Conservation (phyloP, 2,329 filamentous ascomycete genomes). For the Talaromyces sp. region DNA sequence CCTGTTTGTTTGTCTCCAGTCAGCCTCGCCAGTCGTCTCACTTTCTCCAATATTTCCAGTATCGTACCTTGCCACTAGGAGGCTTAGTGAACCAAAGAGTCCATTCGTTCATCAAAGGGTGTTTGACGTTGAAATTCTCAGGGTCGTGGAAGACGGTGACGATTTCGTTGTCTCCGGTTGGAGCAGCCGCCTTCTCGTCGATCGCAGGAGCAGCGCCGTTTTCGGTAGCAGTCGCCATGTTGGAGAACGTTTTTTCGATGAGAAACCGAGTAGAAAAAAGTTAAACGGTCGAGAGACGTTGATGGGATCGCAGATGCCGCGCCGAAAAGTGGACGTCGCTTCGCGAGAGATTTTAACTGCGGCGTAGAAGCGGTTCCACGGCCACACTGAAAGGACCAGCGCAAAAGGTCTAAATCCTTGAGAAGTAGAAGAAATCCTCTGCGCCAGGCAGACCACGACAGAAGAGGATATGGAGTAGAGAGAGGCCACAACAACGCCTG, state of each 20-base stretch:
- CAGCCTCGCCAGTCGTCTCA: background rate
- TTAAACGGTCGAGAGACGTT: background rate
- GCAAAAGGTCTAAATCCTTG: background rate
- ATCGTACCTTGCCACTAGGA: constrained; percentile 79
- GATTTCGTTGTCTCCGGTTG: constrained; percentile 45
- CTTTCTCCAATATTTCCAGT: constrained; percentile 13
- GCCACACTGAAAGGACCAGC: background rate
- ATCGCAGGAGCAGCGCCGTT: constrained; percentile 11
- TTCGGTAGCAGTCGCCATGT: constrained; percentile 12
- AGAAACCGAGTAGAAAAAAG: background rate
- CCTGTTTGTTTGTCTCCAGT: constrained; percentile 46
- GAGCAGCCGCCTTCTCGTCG: constrained; percentile 7
- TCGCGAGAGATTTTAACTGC: background rate
- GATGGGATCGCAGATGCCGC: background rate
- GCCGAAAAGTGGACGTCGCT: constrained; percentile 4
- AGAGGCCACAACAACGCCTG: constrained; percentile 10
- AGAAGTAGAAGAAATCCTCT: constrained; percentile 17
- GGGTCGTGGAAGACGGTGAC: constrained; percentile 97
- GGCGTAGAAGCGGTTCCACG: background rate
- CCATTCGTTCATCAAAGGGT: constrained; percentile 95
- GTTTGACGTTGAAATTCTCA: constrained; percentile 99
- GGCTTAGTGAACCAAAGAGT: constrained; percentile 99
- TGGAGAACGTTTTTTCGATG: background rate
- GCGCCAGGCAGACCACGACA: constrained; percentile 33
- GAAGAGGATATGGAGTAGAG: background rate